Evolutionary conservation across 129 eudicot species (phyloP), one percentile per base, ranked within the genome.

Genomic region (Helichrysum umbraculigerum): DNA sequence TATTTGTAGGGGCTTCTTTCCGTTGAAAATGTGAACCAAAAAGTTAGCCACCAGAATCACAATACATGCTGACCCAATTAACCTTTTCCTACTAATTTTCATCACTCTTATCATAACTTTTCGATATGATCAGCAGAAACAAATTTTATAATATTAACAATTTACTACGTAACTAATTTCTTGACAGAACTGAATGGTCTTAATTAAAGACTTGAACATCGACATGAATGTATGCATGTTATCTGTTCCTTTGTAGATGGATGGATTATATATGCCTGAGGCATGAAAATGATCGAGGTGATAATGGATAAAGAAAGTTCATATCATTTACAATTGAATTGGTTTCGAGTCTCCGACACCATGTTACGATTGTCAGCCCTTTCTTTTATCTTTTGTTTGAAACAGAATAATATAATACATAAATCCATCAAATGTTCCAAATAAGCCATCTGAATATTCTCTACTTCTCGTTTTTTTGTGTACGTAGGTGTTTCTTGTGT

Each of bases 341-440:
- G 78, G 75, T 66, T 47, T 63, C 20, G 14, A 47, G 79, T 70
- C 71, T 71, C 81, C 77, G 77, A 83, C 86, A 78, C 59, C 82
- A 78, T 78, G 82, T 51, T 83, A 54, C 60, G 28, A 54, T 74
- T 83, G 84, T 83, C 87, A 79, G 81, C 84, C 66, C 68, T 58
- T 69, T 59, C 72, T 71, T 25, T 41, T 41, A 6, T 32, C 69
- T 47, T 60, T 20, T 61, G 32, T 74, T 68, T 76, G 28, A 71
- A 65, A 74, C 83, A 81, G 71, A 84, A 72, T 14, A 61, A 25
- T 25, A 25, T 25, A 25, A 25, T 25, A 1, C 28, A 84, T 78
- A 41, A 83, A 70, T 75, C 79, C 79, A 76, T 76, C 68, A 71
- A 37, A 33, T 65, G 66, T 33, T 62, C 59, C 69, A 83, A 75